Percentiles rank a stretch among this genome's conserved stretches.
phyloP scores from a whole-genome alignment of 495 filamentous ascomycete species.

The Neurospora tetraspora region DNA sequence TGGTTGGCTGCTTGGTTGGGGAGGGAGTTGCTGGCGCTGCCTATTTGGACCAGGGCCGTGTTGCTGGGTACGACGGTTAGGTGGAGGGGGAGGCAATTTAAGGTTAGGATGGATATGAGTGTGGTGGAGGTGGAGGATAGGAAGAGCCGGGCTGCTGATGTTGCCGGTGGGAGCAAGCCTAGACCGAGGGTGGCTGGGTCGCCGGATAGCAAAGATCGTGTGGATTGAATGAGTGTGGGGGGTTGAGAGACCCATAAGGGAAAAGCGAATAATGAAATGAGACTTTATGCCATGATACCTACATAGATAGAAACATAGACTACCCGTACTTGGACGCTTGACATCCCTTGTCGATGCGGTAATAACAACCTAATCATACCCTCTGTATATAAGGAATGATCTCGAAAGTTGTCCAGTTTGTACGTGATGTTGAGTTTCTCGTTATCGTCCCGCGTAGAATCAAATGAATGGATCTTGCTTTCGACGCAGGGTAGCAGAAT shows the following conservation, averaged over 20 bases:
- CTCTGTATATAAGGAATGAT: neutral
- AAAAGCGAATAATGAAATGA: neutral
- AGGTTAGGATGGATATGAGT: constrained; percentile 75
- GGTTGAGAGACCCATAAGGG: neutral
- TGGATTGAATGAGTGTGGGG: constrained; percentile 10
- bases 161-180: neutral
- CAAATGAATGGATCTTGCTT: neutral
- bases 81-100: constrained; percentile 78
- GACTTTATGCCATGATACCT: neutral
- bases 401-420: neutral
- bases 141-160: neutral
- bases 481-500: neutral
- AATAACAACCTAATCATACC: neutral
- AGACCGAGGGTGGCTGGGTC: constrained; percentile 1
- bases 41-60: constrained; percentile 82
- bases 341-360: neutral
- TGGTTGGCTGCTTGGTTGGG: constrained; percentile 84
- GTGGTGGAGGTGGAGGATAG: constrained; percentile 40
- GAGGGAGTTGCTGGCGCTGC: constrained; percentile 69
- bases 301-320: neutral
- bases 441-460: neutral
- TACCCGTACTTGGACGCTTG: neutral
- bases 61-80: constrained; percentile 71
- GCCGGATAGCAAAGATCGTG: constrained; percentile 17
- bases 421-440: neutral